These are phyloP conservation scores for Ephemerocybe angulata DNA, from an alignment of 768 basidiomycete species.

Conservation along the genomic window DNA sequence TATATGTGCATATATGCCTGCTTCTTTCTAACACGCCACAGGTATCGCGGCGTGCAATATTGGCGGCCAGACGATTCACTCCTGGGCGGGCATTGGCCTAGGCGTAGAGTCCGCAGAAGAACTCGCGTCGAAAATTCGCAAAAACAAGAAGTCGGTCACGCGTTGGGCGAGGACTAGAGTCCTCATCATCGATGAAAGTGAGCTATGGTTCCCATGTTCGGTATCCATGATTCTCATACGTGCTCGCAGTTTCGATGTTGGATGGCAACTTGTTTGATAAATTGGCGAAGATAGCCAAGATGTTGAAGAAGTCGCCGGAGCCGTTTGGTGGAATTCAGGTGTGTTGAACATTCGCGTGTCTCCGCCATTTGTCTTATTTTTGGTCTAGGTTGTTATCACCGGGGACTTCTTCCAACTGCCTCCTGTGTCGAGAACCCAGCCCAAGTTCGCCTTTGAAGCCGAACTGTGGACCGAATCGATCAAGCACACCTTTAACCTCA, in stretches of 20 bases:
- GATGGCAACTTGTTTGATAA: slow-evolving; percentile 94
- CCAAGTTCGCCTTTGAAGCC: slow-evolving; percentile 94
- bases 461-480: slow-evolving; percentile 70
- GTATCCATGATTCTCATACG: background rate
- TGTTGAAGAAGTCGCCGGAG: slow-evolving; percentile 53
- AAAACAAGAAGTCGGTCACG: slow-evolving; percentile 77
- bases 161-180: slow-evolving; percentile 86
- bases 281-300: slow-evolving; percentile 64
- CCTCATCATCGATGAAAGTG: slow-evolving; percentile 80
- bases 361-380: background rate
- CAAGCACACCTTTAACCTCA: slow-evolving; percentile 83
- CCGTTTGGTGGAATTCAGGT: slow-evolving; percentile 97
- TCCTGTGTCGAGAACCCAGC: slow-evolving; percentile 72
- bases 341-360: background rate
- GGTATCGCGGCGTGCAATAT: slow-evolving; percentile 98
- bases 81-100: slow-evolving; percentile 91
- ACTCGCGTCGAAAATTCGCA: slow-evolving; percentile 63
- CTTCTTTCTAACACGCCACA: slow-evolving; percentile 18
- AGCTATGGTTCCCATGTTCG: slow-evolving; percentile 10
- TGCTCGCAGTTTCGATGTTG: slow-evolving; percentile 88
- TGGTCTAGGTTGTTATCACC: slow-evolving; percentile 73
- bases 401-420: slow-evolving; percentile 99
- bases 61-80: slow-evolving; percentile 92
- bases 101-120: slow-evolving; percentile 63
- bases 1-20: background rate